These are phyloP conservation scores for Isatis lusitanica DNA, from an alignment of 441 rosid species.

Conservation along the genomic window DNA sequence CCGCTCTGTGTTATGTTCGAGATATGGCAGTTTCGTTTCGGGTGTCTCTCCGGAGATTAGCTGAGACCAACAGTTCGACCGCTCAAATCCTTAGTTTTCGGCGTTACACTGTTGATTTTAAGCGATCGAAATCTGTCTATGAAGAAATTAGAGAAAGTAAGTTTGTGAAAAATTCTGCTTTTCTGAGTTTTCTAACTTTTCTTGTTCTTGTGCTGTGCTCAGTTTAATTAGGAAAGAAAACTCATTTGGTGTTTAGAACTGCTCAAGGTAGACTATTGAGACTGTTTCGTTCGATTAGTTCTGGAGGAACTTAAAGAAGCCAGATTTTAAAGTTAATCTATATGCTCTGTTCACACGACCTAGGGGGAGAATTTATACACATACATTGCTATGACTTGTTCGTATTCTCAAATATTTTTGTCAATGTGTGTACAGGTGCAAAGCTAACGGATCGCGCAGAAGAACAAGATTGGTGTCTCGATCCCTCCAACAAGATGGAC, in stretches of 20 bases:
- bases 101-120: conserved; percentile 27
- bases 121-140: conserved; percentile 15
- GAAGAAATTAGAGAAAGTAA: conserved; percentile 24
- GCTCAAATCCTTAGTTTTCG: conserved; percentile 39
- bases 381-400: neutral
- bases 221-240: neutral
- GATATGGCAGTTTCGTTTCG: conserved; percentile 18
- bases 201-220: neutral
- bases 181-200: neutral
- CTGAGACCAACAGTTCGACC: conserved; percentile 21
- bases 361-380: neutral
- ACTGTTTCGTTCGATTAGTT: neutral
- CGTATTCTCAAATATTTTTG: neutral
- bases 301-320: neutral
- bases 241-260: conserved; percentile 5
- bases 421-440: conserved; percentile 25
- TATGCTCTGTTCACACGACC: neutral
- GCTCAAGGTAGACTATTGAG: neutral
- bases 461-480: conserved; percentile 27
- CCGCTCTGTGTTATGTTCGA: conserved; percentile 28
- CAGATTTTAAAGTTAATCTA: neutral
- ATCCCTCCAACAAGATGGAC: neutral
- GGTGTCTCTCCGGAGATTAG: conserved; percentile 30
- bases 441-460: conserved; percentile 10
- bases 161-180: neutral